Percentiles rank a stretch among this genome's conserved stretches.
These are phyloP conservation scores for Citrus mangshanensis DNA, from an alignment of 345 rosid genomes.

Conservation along the genomic window DNA sequence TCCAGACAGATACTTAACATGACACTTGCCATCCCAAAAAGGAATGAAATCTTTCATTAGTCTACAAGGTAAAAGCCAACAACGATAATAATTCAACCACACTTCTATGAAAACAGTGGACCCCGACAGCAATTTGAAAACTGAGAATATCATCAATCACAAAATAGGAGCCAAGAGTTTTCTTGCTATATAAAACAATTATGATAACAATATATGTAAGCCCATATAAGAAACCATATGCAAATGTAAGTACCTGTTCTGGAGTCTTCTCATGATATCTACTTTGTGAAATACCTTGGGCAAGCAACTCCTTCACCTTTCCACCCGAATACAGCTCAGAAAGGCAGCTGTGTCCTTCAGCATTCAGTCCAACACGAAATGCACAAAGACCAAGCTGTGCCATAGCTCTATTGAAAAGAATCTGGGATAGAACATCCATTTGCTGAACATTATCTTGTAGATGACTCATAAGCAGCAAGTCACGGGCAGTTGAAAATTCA, in stretches of 20 bases:
- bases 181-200: not conserved
- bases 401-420: conserved; percentile 93
- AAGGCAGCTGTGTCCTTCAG: conserved; percentile 86
- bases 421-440: conserved; percentile 91
- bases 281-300: conserved; percentile 93
- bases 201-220: not conserved
- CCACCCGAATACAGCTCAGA: conserved; percentile 90
- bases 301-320: conserved; percentile 90
- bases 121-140: not conserved
- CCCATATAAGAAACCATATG: not conserved
- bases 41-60: not conserved
- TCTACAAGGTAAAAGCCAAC: not conserved
- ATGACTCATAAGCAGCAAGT: conserved; percentile 90
- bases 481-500: conserved; percentile 73
- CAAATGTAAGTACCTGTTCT: conserved; percentile 56
- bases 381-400: conserved; percentile 97
- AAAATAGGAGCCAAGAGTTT: not conserved
- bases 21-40: not conserved
- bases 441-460: conserved; percentile 84
- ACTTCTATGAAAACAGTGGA: not conserved
- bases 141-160: not conserved
- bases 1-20: not conserved
- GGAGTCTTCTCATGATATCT: conserved; percentile 97
- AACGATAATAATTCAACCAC: not conserved
- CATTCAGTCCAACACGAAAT: conserved; percentile 69